Conservation (phyloP, 208 protist species). For the Crithidia brevicula region DNA sequence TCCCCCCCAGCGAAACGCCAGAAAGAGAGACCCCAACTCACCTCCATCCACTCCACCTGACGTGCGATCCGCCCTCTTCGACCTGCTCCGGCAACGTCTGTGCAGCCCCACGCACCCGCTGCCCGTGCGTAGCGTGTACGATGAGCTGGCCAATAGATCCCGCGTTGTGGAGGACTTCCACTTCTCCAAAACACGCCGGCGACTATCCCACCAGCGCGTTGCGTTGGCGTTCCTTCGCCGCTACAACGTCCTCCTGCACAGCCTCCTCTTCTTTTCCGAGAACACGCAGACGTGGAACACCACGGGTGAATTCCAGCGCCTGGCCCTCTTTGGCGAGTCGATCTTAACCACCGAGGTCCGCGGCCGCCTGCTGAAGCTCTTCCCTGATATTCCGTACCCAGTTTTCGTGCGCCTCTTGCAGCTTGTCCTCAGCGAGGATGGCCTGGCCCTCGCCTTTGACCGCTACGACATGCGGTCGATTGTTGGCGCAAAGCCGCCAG, state of each 20-base stretch:
- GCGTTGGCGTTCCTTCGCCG: conserved; percentile 76
- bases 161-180: conserved; percentile 79
- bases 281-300: conserved; percentile 73
- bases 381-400: conserved; percentile 52
- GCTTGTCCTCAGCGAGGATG: conserved; percentile 36
- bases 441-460: conserved; percentile 66
- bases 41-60: background rate
- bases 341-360: conserved; percentile 62
- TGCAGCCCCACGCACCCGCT: conserved; percentile 61
- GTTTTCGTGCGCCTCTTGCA: conserved; percentile 30
- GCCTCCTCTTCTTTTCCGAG: conserved; percentile 76
- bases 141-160: conserved; percentile 56
- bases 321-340: conserved; percentile 71
- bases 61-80: conserved; percentile 33
- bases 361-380: conserved; percentile 63
- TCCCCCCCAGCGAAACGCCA: background rate
- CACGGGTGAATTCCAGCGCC: conserved; percentile 72
- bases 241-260: conserved; percentile 90
- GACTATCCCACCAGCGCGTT: conserved; percentile 47
- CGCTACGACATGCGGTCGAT: conserved; percentile 36
- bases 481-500: conserved; percentile 26
- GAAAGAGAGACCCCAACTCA: background rate
- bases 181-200: conserved; percentile 49
- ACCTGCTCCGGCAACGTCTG: conserved; percentile 50
- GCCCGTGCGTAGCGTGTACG: conserved; percentile 57